Percentiles rank a stretch among this genome's conserved stretches.
phyloP scores from a whole-genome alignment of 306 rosid species.

The Dalbergia cochinchinensis region DNA sequence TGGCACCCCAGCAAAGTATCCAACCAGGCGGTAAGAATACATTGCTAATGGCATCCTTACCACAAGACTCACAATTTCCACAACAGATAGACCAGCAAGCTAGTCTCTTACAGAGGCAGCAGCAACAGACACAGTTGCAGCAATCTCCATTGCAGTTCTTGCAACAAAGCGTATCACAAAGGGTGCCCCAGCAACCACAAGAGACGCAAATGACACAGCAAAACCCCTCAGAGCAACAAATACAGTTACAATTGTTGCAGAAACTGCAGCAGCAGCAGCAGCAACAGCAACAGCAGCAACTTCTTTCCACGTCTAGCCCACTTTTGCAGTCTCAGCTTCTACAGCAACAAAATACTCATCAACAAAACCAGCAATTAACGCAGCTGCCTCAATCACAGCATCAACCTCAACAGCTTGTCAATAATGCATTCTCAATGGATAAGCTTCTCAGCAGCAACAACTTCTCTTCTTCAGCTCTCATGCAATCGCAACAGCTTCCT shows the following conservation, averaged over 20 bases:
- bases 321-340: constrained; percentile 74
- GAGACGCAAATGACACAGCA: constrained; percentile 68
- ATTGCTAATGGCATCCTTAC: constrained; percentile 60
- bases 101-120: constrained; percentile 71
- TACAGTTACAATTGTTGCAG: constrained; percentile 79
- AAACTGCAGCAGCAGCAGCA: constrained; percentile 67
- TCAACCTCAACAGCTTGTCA: constrained; percentile 72
- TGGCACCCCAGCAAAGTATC: constrained; percentile 69
- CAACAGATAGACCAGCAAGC: constrained; percentile 78
- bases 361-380: constrained; percentile 69
- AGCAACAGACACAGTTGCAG: constrained; percentile 73
- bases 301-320: constrained; percentile 65
- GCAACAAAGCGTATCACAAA: constrained; percentile 78
- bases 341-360: constrained; percentile 74
- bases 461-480: constrained; percentile 63
- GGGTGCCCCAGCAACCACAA: constrained; percentile 73
- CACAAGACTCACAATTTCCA: constrained; percentile 80
- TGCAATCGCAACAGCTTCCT: constrained; percentile 74
- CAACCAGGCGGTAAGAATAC: constrained; percentile 65
- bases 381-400: constrained; percentile 71
- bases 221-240: constrained; percentile 78
- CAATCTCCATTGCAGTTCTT: constrained; percentile 73
- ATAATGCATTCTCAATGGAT: constrained; percentile 69
- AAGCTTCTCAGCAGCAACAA: constrained; percentile 64
- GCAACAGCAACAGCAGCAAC: constrained; percentile 56